Evolutionary conservation across 2,329 filamentous ascomycete genomes (phyloP), one percentile per base, ranked within the genome.

Genomic region (Trichoderma harzianum): DNA sequence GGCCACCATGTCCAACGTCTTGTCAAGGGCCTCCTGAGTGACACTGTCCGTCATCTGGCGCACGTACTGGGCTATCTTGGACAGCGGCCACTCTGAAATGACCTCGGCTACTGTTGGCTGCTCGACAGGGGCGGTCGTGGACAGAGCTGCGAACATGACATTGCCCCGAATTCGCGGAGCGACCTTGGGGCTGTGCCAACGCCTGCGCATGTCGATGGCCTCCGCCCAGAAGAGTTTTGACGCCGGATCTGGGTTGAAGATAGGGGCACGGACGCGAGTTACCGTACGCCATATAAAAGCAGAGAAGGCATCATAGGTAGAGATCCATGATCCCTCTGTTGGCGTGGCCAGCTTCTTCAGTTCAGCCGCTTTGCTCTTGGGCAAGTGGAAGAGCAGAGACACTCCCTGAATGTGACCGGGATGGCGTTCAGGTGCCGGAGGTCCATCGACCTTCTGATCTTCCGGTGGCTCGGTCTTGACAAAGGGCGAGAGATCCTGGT

Each of bases 241-340:
- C 8, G 30, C 2, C 2, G 30, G 30, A 3, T 71, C 43, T 0
- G 62, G 60, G 3, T 67, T 67, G 32, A 66, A 71, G 2, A 71
- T 16, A 18, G 60, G 69, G 26, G 62, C 62, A 1, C 69, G 43
- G 1, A 66, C 34, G 1, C 69, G 60, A 5, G 69, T 67, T 0
- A 71, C 12, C 5, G 62, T 1, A 1, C 69, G 69, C 69, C 69
- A 71, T 2, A 71, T 71, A 5, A 67, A 71, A 16, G 69, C 69
- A 0, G 63, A 5, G 1, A 71, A 66, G 53, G 69, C 69, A 3
- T 71, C 69, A 4, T 71, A 71, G 8, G 69, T 71, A 2, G 69
- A 71, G 34, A 71, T 34, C 63, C 69, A 67, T 28, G 51, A 3
- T 2, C 69, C 69, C 10, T 71, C 69, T 1, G 39, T 57, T 16